phyloP scores from a whole-genome alignment of 106 monocot species.

The Alisma plantagoaquatica region DNA sequence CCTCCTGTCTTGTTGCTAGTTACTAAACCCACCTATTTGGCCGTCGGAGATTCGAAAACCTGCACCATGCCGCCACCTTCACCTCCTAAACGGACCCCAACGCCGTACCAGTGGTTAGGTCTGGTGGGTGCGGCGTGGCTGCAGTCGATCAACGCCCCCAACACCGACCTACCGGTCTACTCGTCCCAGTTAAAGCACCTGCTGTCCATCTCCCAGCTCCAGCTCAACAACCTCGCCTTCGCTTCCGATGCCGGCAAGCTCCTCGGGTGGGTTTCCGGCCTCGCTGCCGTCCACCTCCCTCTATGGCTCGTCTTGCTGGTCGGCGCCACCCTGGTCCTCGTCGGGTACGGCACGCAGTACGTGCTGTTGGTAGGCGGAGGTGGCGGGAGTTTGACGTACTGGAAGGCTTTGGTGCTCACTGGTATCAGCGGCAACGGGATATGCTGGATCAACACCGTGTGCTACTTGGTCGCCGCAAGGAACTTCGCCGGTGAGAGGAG shows the following conservation, averaged over 20 bases:
- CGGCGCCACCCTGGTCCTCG: slow-evolving; percentile 4
- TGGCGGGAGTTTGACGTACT: neutral
- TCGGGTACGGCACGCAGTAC: slow-evolving; percentile 17
- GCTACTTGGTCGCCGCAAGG: slow-evolving; percentile 8
- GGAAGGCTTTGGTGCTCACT: neutral
- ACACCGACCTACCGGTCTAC: slow-evolving; percentile 37
- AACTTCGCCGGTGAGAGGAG: slow-evolving; percentile 10
- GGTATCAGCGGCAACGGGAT: slow-evolving; percentile 13
- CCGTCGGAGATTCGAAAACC: too few species aligned
- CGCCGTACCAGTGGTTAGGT: neutral
- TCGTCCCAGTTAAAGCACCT: slow-evolving; percentile 25
- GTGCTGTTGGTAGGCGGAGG: neutral
- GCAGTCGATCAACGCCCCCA: slow-evolving; percentile 27
- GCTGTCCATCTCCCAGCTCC: slow-evolving; percentile 14
- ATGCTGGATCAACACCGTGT: slow-evolving; percentile 22
- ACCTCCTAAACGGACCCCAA: too few species aligned
- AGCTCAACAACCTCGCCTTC: slow-evolving; percentile 13
- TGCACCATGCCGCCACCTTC: too few species aligned
- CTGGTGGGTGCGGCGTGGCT: slow-evolving; percentile 20
- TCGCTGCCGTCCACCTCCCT: slow-evolving; percentile 10
- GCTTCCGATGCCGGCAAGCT: slow-evolving; percentile 15
- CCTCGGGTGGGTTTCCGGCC: slow-evolving; percentile 9
- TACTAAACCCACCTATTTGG: too few species aligned
- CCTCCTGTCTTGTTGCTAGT: too few species aligned
- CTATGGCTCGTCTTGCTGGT: slow-evolving; percentile 3